phyloP scores from a whole-genome alignment of 1,284 basidiomycete genomes.

The Inonotus hispidus region DNA sequence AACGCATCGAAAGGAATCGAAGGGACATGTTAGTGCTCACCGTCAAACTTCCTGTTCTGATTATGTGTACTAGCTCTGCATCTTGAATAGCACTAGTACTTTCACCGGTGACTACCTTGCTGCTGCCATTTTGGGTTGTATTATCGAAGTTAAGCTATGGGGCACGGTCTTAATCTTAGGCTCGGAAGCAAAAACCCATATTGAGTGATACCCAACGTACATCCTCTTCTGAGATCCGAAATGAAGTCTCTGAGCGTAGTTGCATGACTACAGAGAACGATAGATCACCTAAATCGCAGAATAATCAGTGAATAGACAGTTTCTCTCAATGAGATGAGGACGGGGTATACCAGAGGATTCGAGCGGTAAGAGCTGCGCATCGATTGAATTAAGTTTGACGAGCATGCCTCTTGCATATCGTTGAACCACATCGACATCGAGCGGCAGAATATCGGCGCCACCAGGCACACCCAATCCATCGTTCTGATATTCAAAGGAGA shows the following conservation, averaged over 20 bases:
- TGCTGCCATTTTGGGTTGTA: no score
- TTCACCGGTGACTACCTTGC: no score
- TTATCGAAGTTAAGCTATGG: neutral
- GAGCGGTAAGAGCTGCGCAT: slow-evolving; percentile 67
- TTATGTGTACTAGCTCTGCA: slow-evolving; percentile 1
- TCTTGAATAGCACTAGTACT: neutral
- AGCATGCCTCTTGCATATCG: slow-evolving; percentile 84
- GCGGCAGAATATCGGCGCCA: slow-evolving; percentile 46
- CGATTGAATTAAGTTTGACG: slow-evolving; percentile 77
- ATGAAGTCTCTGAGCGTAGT: slow-evolving; percentile 63
- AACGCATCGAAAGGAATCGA: neutral
- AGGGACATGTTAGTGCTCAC: neutral
- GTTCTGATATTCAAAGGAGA: slow-evolving; percentile 31
- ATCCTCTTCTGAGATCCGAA: slow-evolving; percentile 47
- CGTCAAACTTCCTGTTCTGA: neutral
- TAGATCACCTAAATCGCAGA: slow-evolving; percentile 51
- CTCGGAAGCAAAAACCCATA: no score
- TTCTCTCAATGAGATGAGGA: neutral
- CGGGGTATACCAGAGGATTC: slow-evolving; percentile 38
- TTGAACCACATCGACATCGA: slow-evolving; percentile 52
- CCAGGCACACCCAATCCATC: slow-evolving; percentile 30
- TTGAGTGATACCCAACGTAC: slow-evolving; percentile 28
- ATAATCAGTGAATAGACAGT: neutral
- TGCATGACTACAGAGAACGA: slow-evolving; percentile 84
- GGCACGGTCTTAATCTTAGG: no score